phyloP scores from a whole-genome alignment of 805 yeast genomes.

The Ogataea zsoltii region DNA sequence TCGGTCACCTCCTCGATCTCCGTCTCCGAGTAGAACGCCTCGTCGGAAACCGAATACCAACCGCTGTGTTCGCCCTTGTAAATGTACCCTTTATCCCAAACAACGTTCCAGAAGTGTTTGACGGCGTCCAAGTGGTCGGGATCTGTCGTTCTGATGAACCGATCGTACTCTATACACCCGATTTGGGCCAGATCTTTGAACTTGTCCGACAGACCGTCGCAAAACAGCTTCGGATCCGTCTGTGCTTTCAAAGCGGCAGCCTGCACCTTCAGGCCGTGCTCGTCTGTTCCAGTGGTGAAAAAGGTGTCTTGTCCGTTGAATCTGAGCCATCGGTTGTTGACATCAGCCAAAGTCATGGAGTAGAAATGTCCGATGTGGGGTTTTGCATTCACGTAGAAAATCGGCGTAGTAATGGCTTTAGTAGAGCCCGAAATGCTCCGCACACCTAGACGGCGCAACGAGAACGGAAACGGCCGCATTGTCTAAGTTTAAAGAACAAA shows the following conservation, averaged over 20 bases:
- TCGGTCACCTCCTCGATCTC: conserved; percentile 53
- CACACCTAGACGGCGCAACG: not conserved
- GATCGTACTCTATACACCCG: conserved; percentile 59
- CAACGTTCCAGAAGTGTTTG: conserved; percentile 63
- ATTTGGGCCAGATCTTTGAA: conserved; percentile 64
- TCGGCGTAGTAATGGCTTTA: conserved; percentile 79
- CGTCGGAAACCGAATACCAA: conserved; percentile 95
- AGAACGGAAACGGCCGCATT: not conserved
- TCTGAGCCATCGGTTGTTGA: conserved; percentile 68
- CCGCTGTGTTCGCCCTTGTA: conserved; percentile 86
- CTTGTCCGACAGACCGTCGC: conserved; percentile 64
- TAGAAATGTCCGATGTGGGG: conserved; percentile 96
- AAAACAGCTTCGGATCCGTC: conserved; percentile 63
- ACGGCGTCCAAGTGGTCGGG: conserved; percentile 71
- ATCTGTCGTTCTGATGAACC: conserved; percentile 92
- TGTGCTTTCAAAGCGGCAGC: conserved; percentile 65
- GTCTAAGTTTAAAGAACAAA: no score
- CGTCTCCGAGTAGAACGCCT: conserved; percentile 84
- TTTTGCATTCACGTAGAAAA: conserved; percentile 91
- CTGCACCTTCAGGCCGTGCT: conserved; percentile 93
- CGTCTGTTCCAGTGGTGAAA: conserved; percentile 93
- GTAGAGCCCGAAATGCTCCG: conserved; percentile 13
- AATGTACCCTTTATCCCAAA: conserved; percentile 62
- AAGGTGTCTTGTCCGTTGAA: conserved; percentile 44
- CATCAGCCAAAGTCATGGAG: conserved; percentile 83